phyloP scores from a whole-genome alignment of 768 basidiomycete species.

The Agrocybe praecox region DNA sequence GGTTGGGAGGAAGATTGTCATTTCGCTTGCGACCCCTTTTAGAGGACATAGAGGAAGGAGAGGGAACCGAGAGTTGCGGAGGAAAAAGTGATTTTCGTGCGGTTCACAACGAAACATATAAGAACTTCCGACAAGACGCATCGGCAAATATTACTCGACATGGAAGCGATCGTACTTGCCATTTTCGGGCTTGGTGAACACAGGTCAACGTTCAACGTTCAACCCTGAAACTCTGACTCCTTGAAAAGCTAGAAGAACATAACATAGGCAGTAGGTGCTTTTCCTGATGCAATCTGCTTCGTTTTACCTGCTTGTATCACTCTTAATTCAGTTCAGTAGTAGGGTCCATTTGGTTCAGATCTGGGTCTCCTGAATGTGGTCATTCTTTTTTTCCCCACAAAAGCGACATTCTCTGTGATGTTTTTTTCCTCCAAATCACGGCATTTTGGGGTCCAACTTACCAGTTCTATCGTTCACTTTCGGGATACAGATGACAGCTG shows the following conservation, averaged over 20 bases:
- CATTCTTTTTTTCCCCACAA: not conserved
- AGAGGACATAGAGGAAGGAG: conserved; percentile 64
- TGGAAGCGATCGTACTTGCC: too few relatives aligned
- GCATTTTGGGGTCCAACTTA: conserved; percentile 4
- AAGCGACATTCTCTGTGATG: not conserved
- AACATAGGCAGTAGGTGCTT: not conserved
- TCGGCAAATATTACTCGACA: conserved; percentile 31
- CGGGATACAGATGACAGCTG: not conserved
- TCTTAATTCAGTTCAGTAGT: not conserved
- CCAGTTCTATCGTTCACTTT: conserved; percentile 1
- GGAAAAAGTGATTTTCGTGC: conserved; percentile 17
- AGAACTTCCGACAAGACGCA: conserved; percentile 33
- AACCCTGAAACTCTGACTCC: conserved; percentile 5
- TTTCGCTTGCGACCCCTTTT: conserved; percentile 87
- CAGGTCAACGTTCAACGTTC: too few relatives aligned
- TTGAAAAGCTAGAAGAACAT: not conserved
- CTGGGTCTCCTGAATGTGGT: too few relatives aligned
- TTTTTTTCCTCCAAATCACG: not conserved
- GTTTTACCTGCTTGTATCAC: not conserved
- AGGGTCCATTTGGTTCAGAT: not conserved
- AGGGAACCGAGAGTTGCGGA: conserved; percentile 29
- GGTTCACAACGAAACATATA: conserved; percentile 37
- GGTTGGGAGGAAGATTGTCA: conserved; percentile 77
- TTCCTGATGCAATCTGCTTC: not conserved
- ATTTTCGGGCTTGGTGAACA: too few relatives aligned